Evolutionary conservation across 2,329 filamentous ascomycete genomes (phyloP).

Genomic region (Beauveria sp.): DNA sequence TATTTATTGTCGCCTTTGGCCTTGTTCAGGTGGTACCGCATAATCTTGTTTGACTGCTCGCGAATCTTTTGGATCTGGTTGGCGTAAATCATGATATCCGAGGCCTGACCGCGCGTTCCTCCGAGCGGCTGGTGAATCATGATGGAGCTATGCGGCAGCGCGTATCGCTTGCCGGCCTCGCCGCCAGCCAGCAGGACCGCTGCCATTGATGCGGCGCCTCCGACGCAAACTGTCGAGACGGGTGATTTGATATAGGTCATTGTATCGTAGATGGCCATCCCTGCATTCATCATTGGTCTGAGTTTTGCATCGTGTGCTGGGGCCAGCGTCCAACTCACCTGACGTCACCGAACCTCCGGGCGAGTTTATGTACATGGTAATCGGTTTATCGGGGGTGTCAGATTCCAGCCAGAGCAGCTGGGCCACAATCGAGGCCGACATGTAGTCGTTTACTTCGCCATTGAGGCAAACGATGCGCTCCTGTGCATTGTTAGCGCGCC

Average conservation of each 20-base stretch:
- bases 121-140: constrained; percentile 97
- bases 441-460: constrained; percentile 79
- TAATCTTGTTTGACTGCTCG: constrained; percentile 82
- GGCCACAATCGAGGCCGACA: constrained; percentile 89
- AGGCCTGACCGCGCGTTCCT: constrained; percentile 55
- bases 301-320: not conserved
- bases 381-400: constrained; percentile 88
- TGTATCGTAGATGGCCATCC: constrained; percentile 91
- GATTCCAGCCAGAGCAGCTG: constrained; percentile 97
- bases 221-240: constrained; percentile 90
- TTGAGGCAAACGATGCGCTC: constrained; percentile 94
- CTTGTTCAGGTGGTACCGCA: constrained; percentile 75
- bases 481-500: constrained; percentile 28
- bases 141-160: constrained; percentile 84
- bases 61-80: constrained; percentile 90
- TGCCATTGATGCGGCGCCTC: constrained; percentile 92
- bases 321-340: constrained; percentile 28
- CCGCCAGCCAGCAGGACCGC: constrained; percentile 82
- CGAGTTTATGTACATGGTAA: constrained; percentile 96
- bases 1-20: constrained; percentile 68
- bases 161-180: constrained; percentile 74
- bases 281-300: constrained; percentile 21
- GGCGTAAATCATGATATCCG: constrained; percentile 92
- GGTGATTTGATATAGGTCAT: constrained; percentile 95
- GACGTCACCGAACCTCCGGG: constrained; percentile 84